Percentiles rank a stretch among this genome's conserved stretches.
phyloP scores from a whole-genome alignment of 768 basidiomycete genomes.

The Lactarius vividus region DNA sequence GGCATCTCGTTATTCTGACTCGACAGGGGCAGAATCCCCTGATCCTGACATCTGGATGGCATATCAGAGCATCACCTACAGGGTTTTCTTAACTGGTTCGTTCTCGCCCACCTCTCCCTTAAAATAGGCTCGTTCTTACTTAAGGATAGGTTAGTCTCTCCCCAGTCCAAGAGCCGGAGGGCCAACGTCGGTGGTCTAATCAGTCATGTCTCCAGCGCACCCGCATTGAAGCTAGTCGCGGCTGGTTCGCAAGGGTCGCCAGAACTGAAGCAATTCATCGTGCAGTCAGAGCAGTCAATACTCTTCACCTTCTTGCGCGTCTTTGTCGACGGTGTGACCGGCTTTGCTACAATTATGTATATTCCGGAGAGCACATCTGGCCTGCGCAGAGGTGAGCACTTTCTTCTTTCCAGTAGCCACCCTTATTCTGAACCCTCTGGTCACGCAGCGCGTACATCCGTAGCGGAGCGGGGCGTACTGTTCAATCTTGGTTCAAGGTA shows the following conservation, averaged over 20 bases:
- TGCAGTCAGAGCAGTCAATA: slow-evolving; percentile 16
- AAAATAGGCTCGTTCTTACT: slow-evolving; percentile 19
- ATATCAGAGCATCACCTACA: slow-evolving; percentile 20
- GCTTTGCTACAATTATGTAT: slow-evolving; percentile 22
- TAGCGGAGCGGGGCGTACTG: slow-evolving; percentile 16
- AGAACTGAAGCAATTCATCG: slow-evolving; percentile 18
- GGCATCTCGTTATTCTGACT: slow-evolving; percentile 6
- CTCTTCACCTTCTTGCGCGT: slow-evolving; percentile 21
- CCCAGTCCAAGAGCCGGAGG: neutral
- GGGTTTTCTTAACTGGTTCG: slow-evolving; percentile 24
- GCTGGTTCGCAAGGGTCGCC: slow-evolving; percentile 24
- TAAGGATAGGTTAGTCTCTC: slow-evolving; percentile 22
- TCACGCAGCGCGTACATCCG: slow-evolving; percentile 18
- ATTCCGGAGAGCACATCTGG: slow-evolving; percentile 22
- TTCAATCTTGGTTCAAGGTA: slow-evolving; percentile 26
- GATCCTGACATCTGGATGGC: slow-evolving; percentile 23
- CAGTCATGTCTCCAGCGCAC: slow-evolving; percentile 15
- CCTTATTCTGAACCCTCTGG: neutral
- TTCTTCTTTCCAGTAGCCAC: neutral
- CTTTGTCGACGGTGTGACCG: neutral
- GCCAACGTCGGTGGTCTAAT: neutral
- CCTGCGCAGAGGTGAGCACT: slow-evolving; percentile 19
- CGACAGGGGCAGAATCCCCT: slow-evolving; percentile 1
- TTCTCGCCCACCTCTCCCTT: neutral
- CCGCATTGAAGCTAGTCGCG: slow-evolving; percentile 20